A percentile compares a stretch with the other conserved stretches of the same genome.
phyloP scores from a whole-genome alignment of 352 stramenopile genomes.

The Globisporangium solare region DNA sequence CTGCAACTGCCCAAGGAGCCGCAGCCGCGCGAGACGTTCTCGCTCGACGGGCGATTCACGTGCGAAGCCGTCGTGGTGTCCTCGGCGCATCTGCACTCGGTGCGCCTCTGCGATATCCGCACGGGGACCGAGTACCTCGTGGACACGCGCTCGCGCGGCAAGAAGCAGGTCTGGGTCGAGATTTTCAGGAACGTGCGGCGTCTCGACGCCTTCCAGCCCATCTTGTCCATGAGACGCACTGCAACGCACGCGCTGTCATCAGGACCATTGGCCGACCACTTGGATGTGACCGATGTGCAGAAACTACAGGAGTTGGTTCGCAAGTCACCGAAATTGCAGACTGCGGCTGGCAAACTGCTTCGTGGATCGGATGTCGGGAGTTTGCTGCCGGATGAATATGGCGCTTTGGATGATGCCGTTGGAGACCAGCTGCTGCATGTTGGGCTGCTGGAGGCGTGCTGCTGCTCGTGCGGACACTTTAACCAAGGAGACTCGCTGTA shows the following conservation, averaged over 20 bases:
- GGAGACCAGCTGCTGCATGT: conserved; percentile 24
- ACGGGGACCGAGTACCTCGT: conserved; percentile 39
- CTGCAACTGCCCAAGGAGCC: conserved; percentile 20
- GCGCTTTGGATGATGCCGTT: conserved; percentile 11
- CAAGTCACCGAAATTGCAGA: conserved; percentile 17
- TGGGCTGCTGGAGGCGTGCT: conserved; percentile 26
- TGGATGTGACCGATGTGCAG: not conserved
- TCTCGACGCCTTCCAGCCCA: conserved; percentile 14
- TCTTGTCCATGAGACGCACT: not conserved
- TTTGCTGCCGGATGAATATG: conserved; percentile 20
- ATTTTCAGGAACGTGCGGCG: conserved; percentile 28
- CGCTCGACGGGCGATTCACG: conserved; percentile 33
- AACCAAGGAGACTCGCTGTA: conserved; percentile 28
- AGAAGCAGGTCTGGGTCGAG: conserved; percentile 57
- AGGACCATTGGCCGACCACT: not conserved
- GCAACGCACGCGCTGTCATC: not conserved
- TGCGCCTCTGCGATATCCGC: conserved; percentile 40
- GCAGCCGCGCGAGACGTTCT: conserved; percentile 21
- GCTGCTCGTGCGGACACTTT: conserved; percentile 27
- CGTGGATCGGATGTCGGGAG: conserved; percentile 28
- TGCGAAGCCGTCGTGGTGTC: conserved; percentile 61
- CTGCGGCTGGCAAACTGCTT: conserved; percentile 23
- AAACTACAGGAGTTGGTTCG: conserved; percentile 12
- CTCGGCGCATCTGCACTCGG: conserved; percentile 51
- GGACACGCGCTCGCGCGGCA: conserved; percentile 31